Percentiles rank a stretch among this genome's conserved stretches.
phyloP scores from a whole-genome alignment of 805 yeast genomes.

The Cyberlindnera xishuangbannaensis region DNA sequence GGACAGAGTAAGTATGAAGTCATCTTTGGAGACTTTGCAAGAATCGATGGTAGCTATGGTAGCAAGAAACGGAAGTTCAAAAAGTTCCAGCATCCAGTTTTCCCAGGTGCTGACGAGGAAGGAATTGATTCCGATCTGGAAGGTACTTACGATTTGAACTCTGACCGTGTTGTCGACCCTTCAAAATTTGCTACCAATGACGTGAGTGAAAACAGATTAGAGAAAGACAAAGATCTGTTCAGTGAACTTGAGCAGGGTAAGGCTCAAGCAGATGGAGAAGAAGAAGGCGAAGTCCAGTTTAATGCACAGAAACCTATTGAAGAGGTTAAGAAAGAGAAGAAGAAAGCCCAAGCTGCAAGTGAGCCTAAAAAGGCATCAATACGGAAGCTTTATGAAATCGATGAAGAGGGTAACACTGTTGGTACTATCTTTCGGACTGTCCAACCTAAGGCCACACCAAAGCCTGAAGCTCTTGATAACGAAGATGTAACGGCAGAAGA shows the following conservation, averaged over 20 bases:
- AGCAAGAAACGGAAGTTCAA: conserved; percentile 20
- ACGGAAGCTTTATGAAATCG: conserved; percentile 24
- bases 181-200: conserved; percentile 7
- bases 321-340: conserved; percentile 16
- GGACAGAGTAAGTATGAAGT: conserved; percentile 18
- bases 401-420: conserved; percentile 23
- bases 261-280: conserved; percentile 23
- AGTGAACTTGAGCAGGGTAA: conserved; percentile 21
- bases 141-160: conserved; percentile 21
- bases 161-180: conserved; percentile 20
- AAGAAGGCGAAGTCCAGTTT: conserved; percentile 24
- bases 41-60: conserved; percentile 15
- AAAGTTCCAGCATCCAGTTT: conserved; percentile 11
- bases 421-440: conserved; percentile 26
- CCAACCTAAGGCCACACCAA: conserved; percentile 27
- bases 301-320: conserved; percentile 20
- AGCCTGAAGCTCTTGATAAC: conserved; percentile 23
- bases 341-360: conserved; percentile 7
- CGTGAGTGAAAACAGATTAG: conserved; percentile 10
- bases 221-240: conserved; percentile 21
- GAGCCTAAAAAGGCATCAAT: conserved; percentile 13
- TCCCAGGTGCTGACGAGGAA: conserved; percentile 11
- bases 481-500: neutral
- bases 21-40: conserved; percentile 15
- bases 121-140: conserved; percentile 12